Evolutionary conservation across 129 eudicot species (phyloP).

Genomic region (Artemisia argyi): DNA sequence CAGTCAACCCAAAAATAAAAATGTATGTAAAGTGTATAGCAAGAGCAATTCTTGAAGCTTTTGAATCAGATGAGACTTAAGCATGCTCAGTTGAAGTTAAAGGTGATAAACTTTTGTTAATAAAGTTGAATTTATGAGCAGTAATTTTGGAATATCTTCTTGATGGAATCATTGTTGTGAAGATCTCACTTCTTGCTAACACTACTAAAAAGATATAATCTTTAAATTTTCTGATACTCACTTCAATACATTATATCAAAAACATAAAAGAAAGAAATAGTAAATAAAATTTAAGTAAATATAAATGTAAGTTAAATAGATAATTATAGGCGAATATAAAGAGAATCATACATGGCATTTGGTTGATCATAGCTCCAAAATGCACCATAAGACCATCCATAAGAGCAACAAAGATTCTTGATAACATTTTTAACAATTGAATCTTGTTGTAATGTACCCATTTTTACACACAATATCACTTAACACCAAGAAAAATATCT

Average conservation of each 20-base stretch:
- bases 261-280: background rate
- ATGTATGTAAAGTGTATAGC: background rate
- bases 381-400: conserved; percentile 94
- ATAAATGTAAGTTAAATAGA: background rate
- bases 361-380: conserved; percentile 81
- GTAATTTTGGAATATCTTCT: conserved; percentile 10
- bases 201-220: conserved; percentile 14
- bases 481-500: too few relatives aligned
- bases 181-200: conserved; percentile 26
- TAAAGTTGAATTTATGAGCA: conserved; percentile 1
- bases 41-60: conserved; percentile 16
- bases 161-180: conserved; percentile 24
- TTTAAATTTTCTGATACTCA: conserved; percentile 24
- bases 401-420: conserved; percentile 59
- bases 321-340: background rate
- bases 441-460: conserved; percentile 42
- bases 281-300: background rate
- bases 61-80: conserved; percentile 21
- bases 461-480: conserved; percentile 34
- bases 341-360: conserved; percentile 62
- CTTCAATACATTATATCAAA: conserved; percentile 3
- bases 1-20: background rate
- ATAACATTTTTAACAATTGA: conserved; percentile 51
- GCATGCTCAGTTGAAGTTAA: conserved; percentile 26
- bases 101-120: conserved; percentile 11